phyloP scores from a whole-genome alignment of 2,329 filamentous ascomycete genomes.

The Lecanoromycetidae sp. region DNA sequence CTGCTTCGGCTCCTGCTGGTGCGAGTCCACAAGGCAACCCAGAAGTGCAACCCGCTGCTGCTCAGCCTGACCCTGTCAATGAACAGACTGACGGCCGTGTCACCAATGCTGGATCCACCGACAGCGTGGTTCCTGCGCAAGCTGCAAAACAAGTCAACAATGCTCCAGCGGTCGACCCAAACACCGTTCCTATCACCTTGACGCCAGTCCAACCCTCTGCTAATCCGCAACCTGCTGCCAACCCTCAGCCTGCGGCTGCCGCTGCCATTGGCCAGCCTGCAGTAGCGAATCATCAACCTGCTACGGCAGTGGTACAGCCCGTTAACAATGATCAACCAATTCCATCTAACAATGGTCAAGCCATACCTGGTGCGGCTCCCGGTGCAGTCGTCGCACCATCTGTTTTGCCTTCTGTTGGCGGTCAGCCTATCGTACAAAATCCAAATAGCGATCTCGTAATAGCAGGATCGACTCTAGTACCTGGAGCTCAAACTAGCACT shows the following conservation, averaged over 20 bases:
- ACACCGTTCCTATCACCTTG: not conserved
- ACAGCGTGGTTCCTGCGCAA: not conserved
- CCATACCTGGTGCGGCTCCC: not conserved
- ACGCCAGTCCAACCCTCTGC: not conserved
- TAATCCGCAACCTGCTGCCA: not conserved
- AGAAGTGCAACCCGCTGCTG: not conserved
- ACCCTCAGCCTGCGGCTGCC: not conserved
- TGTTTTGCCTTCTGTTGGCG: not conserved
- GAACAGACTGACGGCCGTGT: no score
- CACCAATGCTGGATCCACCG: not conserved
- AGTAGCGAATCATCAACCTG: no score
- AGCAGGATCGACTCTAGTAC: slow-evolving; percentile 2
- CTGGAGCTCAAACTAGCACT: slow-evolving; percentile 2
- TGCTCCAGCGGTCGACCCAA: no score
- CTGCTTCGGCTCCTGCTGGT: not conserved
- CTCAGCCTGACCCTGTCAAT: not conserved
- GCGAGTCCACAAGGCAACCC: no score
- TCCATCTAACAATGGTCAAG: not conserved
- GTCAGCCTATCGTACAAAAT: slow-evolving; percentile 4
- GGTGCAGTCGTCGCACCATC: not conserved
- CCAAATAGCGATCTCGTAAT: slow-evolving; percentile 4
- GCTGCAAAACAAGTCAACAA: not conserved
- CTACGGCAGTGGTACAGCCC: not conserved
- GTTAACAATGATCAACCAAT: not conserved
- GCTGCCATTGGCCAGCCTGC: not conserved